Percentiles rank a stretch among this genome's conserved stretches.
Conservation (phyloP, 78 protist species). For the Speleostelium caveatum region DNA sequence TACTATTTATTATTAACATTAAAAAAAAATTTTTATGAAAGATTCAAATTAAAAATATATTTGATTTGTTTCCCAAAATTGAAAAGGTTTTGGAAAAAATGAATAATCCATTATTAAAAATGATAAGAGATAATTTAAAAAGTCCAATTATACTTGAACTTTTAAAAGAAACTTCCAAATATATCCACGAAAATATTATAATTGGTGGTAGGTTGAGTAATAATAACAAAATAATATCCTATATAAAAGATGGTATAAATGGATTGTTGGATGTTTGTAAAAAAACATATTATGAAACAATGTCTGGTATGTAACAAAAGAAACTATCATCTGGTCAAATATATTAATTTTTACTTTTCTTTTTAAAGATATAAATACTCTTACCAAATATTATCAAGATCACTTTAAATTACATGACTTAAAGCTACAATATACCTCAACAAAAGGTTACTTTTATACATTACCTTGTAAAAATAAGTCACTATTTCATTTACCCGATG, state of each 20-base stretch:
- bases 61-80: slow-evolving; percentile 56
- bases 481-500: slow-evolving; percentile 46
- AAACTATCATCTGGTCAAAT: background rate
- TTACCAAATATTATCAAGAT: slow-evolving; percentile 48
- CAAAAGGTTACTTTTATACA: slow-evolving; percentile 31
- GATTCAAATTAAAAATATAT: slow-evolving; percentile 40
- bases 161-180: slow-evolving; percentile 7
- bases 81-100: background rate
- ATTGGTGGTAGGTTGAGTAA: background rate
- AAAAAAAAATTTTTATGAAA: background rate
- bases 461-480: slow-evolving; percentile 40
- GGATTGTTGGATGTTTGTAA: slow-evolving; percentile 78
- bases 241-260: slow-evolving; percentile 58
- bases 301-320: background rate
- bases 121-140: slow-evolving; percentile 8
- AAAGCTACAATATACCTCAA: slow-evolving; percentile 16
- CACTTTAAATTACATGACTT: slow-evolving; percentile 25
- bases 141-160: background rate
- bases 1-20: background rate
- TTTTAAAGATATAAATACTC: slow-evolving; percentile 38
- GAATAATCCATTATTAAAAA: slow-evolving; percentile 5
- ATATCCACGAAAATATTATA: slow-evolving; percentile 4
- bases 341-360: no score
- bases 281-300: slow-evolving; percentile 56
- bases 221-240: slow-evolving; percentile 15